Evolutionary conservation across 805 yeast genomes (phyloP).

Genomic region (Zygotorulaspora florentina): DNA sequence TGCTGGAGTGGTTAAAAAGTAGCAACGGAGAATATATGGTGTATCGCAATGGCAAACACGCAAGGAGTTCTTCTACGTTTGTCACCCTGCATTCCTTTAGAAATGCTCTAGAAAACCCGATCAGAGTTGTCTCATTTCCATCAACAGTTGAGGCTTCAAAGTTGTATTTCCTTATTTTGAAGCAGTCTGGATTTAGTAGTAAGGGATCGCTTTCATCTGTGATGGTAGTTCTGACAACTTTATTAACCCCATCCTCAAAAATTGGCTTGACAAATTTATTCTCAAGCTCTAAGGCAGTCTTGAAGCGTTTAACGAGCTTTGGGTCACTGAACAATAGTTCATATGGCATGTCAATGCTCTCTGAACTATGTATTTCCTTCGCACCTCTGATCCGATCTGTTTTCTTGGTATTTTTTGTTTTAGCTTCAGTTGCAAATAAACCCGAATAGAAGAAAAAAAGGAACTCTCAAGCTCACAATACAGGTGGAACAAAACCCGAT

Average conservation of each 20-base stretch:
- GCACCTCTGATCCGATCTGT: neutral
- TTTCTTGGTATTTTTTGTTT: neutral
- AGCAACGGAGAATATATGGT: conserved; percentile 65
- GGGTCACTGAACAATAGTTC: conserved; percentile 22
- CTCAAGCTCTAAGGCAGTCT: conserved; percentile 21
- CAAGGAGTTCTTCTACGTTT: conserved; percentile 10
- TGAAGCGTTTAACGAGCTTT: conserved; percentile 21
- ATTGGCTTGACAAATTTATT: conserved; percentile 27
- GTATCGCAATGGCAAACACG: conserved; percentile 41
- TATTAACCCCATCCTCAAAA: conserved; percentile 11
- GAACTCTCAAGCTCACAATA: neutral
- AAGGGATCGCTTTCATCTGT: conserved; percentile 6
- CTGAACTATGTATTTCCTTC: neutral
- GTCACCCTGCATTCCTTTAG: neutral
- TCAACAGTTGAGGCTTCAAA: neutral
- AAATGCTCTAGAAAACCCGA: conserved; percentile 9
- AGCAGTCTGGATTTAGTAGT: neutral
- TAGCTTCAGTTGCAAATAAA: neutral
- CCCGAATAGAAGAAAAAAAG: conserved; percentile 1
- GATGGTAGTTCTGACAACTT: conserved; percentile 24
- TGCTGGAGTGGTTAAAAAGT: conserved; percentile 46
- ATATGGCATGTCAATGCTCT: conserved; percentile 17
- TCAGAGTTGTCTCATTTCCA: conserved; percentile 5
- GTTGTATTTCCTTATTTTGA: conserved; percentile 9
- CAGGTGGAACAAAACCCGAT: neutral